phyloP scores from a whole-genome alignment of 768 basidiomycete species.

The Tubosaeta sp. region DNA sequence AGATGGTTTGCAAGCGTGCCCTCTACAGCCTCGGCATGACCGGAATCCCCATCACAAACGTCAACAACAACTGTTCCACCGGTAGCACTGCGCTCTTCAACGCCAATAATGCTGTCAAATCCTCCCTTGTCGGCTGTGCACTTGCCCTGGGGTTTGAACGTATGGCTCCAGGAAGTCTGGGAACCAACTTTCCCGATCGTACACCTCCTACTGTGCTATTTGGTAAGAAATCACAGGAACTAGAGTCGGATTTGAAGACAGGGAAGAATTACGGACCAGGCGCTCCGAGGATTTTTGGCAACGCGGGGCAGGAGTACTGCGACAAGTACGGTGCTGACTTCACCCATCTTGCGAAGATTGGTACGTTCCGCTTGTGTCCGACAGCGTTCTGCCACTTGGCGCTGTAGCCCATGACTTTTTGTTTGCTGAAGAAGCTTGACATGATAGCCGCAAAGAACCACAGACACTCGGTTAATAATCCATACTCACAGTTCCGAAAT shows the following conservation, averaged over 20 bases:
- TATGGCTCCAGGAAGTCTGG: conserved; percentile 72
- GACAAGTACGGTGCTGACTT: conserved; percentile 64
- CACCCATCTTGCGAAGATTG: conserved; percentile 72
- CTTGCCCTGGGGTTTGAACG: conserved; percentile 86
- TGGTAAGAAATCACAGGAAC: conserved; percentile 37
- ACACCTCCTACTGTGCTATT: conserved; percentile 46
- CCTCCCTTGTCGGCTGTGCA: conserved; percentile 66
- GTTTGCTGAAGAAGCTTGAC: conserved; percentile 2
- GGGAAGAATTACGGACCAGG: conserved; percentile 66
- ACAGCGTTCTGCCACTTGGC: not conserved
- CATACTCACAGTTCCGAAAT: conserved; percentile 80
- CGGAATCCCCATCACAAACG: conserved; percentile 78
- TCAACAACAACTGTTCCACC: conserved; percentile 86
- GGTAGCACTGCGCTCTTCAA: conserved; percentile 76
- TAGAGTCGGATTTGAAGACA: conserved; percentile 41
- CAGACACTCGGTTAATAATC: conserved; percentile 75
- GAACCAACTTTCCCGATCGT: conserved; percentile 57
- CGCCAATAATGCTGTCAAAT: conserved; percentile 67
- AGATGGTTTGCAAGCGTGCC: conserved; percentile 46
- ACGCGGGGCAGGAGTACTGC: conserved; percentile 73
- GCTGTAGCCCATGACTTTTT: not conserved
- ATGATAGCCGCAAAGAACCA: conserved; percentile 78
- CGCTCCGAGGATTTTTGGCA: conserved; percentile 71
- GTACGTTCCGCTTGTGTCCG: conserved; percentile 33
- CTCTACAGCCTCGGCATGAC: conserved; percentile 83